Evolutionary conservation across 352 stramenopile genomes (phyloP), one percentile per base, ranked within the genome.

Genomic region (Phytophthora podocarpi): DNA sequence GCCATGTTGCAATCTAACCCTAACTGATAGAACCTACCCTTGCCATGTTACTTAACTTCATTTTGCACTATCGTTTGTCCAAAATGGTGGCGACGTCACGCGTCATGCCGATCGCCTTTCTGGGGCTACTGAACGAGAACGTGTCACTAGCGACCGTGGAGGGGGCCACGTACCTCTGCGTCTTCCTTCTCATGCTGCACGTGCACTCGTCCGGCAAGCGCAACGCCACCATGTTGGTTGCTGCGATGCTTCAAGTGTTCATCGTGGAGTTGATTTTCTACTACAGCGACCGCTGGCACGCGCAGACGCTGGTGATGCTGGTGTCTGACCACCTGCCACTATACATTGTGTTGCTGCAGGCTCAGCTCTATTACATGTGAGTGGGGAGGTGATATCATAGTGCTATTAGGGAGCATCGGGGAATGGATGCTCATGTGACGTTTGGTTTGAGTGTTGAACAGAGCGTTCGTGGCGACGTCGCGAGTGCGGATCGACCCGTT

Each of bases 361-460:
- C 80, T 3, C 79, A 90, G 49, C 76, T 89, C 55, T 93, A 90
- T 60, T 93, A 93, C 68, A 84, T 90, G 82, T 93, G 58, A 52
- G 76, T 67, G 20, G 3, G 3, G 11, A 31, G 18, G 0, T 30
- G 21, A 24, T 34, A 24, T 36, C 1, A 20, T 34, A 13, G 16
- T 4, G n/a, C 31, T 36, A 41, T 11, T 5, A 20, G 13, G 16
- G 9, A 12, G 21, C n/a, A n/a, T n/a, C n/a, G n/a, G n/a, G n/a
- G n/a, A n/a, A n/a, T 10, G 24, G n/a, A 30, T 35, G 18, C 40
- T 52, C 21, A 48, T 12, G 16, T 46, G 9, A 35, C 16, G 9
- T 23, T 28, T 34, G 18, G 5, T 41, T 27, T 54, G 32, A 28
- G 42, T 34, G 18, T 39, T 60, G 28, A 31, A 21, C 59, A 93